Conservation (phyloP, 1,139 yeast genomes). For the Hyphopichia wangnamkhiaoensis region DNA sequence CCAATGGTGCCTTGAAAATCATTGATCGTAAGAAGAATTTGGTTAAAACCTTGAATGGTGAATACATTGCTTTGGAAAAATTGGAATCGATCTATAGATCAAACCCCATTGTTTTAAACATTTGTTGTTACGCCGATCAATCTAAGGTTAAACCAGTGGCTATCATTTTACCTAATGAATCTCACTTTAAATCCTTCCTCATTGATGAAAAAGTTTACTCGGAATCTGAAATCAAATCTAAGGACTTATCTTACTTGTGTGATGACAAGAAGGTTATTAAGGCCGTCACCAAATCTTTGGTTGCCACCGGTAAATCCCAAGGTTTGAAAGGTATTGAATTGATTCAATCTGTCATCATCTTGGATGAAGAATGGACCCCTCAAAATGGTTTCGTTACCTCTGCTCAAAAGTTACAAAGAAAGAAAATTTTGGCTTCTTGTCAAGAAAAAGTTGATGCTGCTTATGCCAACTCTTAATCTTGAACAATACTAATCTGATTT, state of each 20-base stretch:
- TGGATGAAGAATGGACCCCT: slow-evolving; percentile 97
- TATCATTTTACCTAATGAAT: slow-evolving; percentile 80
- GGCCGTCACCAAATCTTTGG: slow-evolving; percentile 59
- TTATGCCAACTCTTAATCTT: slow-evolving; percentile 25
- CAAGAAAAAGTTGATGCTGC: slow-evolving; percentile 59
- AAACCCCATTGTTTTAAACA: slow-evolving; percentile 69
- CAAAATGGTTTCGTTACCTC: slow-evolving; percentile 91
- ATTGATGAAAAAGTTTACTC: slow-evolving; percentile 54
- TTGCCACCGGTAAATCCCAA: slow-evolving; percentile 75
- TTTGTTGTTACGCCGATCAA: slow-evolving; percentile 93
- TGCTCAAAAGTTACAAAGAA: slow-evolving; percentile 96
- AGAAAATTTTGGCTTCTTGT: slow-evolving; percentile 74
- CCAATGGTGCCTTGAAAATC: slow-evolving; percentile 73
- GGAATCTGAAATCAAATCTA: slow-evolving; percentile 51
- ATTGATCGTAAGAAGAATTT: slow-evolving; percentile 96
- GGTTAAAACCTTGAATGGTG: slow-evolving; percentile 95
- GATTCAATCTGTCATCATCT: slow-evolving; percentile 72
- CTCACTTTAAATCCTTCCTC: slow-evolving; percentile 56
- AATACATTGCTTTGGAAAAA: slow-evolving; percentile 95
- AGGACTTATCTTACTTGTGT: slow-evolving; percentile 46
- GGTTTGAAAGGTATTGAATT: slow-evolving; percentile 88
- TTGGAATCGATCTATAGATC: slow-evolving; percentile 87
- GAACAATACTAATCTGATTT: not conserved
- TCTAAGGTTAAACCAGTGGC: slow-evolving; percentile 88
- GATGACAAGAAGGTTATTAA: slow-evolving; percentile 58